Percentiles rank a stretch among this genome's conserved stretches.
These are phyloP conservation scores for Pelargonium cotyledonis DNA, from an alignment of 441 rosid genomes.

Conservation along the genomic window DNA sequence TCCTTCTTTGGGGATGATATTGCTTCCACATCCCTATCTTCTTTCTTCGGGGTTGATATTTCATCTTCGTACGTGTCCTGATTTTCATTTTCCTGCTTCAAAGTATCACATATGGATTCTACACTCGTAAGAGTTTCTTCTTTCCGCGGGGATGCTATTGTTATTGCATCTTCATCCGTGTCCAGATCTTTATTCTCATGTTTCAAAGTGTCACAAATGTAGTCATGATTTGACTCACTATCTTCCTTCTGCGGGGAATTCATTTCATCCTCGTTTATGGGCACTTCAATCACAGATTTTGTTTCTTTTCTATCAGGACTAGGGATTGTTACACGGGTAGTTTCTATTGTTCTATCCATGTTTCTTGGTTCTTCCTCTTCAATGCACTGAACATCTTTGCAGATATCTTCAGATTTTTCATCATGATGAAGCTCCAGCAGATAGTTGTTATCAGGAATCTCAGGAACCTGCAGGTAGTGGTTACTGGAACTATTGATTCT, in stretches of 20 bases:
- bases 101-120: not conserved
- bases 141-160: not conserved
- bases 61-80: not conserved
- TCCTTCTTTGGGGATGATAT: not conserved
- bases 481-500: not conserved
- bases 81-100: not conserved
- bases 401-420: not conserved
- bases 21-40: conserved; percentile 4
- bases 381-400: conserved; percentile 5
- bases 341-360: not conserved
- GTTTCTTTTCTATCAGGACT: conserved; percentile 2
- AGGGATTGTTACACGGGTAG: not conserved
- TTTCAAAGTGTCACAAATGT: not conserved
- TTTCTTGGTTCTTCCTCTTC: conserved; percentile 2
- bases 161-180: not conserved
- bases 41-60: not conserved
- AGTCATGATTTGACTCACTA: not conserved
- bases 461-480: conserved; percentile 1
- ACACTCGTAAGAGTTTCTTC: not conserved
- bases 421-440: conserved; percentile 1
- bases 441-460: not conserved
- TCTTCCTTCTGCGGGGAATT: not conserved
- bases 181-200: not conserved
- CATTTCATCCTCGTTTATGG: not conserved
- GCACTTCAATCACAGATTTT: not conserved